Evolutionary conservation across 2,329 filamentous ascomycete genomes (phyloP).

Genomic region (Graphium sp.): DNA sequence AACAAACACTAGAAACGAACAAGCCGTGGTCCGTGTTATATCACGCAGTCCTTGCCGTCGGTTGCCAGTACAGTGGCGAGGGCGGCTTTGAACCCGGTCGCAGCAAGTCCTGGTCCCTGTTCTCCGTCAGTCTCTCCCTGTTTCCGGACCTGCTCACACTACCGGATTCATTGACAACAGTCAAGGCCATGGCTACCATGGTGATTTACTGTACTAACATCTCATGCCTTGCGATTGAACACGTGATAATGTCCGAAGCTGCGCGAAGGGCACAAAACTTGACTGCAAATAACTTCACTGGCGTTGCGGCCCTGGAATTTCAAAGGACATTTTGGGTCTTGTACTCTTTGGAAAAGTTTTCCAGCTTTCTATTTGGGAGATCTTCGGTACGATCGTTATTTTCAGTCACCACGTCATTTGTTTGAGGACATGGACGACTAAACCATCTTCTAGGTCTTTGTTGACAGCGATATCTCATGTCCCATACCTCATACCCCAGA

Average conservation of each 20-base stretch:
- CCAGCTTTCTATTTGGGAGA: conserved; percentile 13
- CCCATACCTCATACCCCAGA: conserved; percentile 11
- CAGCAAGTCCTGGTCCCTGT: conserved; percentile 20
- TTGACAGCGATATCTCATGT: conserved; percentile 15
- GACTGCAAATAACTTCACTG: conserved; percentile 8
- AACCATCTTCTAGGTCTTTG: conserved; percentile 9
- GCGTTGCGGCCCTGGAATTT: conserved; percentile 6
- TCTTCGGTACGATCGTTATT: conserved; percentile 12
- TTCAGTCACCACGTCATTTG: too few relatives aligned
- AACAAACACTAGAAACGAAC: conserved; percentile 9
- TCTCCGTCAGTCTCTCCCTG: conserved; percentile 16
- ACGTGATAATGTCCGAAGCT: conserved; percentile 13
- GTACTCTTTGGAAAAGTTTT: conserved; percentile 11
- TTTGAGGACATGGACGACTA: not conserved
- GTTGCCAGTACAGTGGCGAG: conserved; percentile 15
- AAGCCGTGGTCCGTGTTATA: conserved; percentile 19
- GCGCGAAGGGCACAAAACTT: conserved; percentile 14
- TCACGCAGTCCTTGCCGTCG: conserved; percentile 18
- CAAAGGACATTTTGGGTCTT: conserved; percentile 13
- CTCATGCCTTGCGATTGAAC: conserved; percentile 13
- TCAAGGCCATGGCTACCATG: conserved; percentile 15
- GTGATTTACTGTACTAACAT: conserved; percentile 12
- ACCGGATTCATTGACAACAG: conserved; percentile 12
- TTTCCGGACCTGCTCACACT: conserved; percentile 15
- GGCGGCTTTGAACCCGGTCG: conserved; percentile 19